phyloP scores from a whole-genome alignment of 805 yeast species.

The Ogataea corticis region DNA sequence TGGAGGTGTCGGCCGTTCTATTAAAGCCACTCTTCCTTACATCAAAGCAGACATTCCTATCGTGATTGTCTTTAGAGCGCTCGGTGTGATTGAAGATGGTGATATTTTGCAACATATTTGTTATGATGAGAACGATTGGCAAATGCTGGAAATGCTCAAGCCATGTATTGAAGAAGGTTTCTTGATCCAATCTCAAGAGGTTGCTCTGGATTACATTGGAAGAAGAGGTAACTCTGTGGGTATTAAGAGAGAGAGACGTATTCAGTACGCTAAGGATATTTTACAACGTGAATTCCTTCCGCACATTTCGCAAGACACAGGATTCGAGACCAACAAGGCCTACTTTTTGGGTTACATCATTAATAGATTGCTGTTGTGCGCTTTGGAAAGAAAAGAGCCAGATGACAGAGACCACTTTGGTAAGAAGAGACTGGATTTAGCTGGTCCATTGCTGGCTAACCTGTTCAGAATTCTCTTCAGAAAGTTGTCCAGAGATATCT shows the following conservation, averaged over 20 bases:
- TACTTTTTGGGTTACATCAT: slow-evolving; percentile 98
- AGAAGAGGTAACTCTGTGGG: slow-evolving; percentile 98
- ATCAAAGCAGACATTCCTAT: slow-evolving; percentile 96
- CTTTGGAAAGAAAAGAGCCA: slow-evolving; percentile 94
- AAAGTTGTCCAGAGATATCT: slow-evolving; percentile 93
- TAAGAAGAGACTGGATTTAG: slow-evolving; percentile 95
- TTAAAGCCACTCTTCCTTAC: slow-evolving; percentile 94
- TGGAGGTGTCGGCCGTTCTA: slow-evolving; percentile 72
- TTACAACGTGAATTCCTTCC: slow-evolving; percentile 95
- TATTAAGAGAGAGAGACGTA: slow-evolving; percentile 95
- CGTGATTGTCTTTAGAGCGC: slow-evolving; percentile 94
- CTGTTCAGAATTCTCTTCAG: slow-evolving; percentile 92
- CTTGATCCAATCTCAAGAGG: slow-evolving; percentile 96
- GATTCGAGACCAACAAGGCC: slow-evolving; percentile 95
- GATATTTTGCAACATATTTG: slow-evolving; percentile 97
- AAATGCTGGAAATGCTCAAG: slow-evolving; percentile 97
- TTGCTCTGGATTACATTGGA: slow-evolving; percentile 96
- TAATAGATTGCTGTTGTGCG: slow-evolving; percentile 90
- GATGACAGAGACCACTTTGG: slow-evolving; percentile 99
- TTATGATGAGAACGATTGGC: slow-evolving; percentile 98
- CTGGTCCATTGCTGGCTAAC: slow-evolving; percentile 96
- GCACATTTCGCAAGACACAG: slow-evolving; percentile 95
- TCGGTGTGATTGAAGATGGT: slow-evolving; percentile 99
- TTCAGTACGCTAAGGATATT: slow-evolving; percentile 95
- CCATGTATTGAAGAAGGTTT: slow-evolving; percentile 99